Evolutionary conservation across 1,284 basidiomycete genomes (phyloP).

Genomic region (Dichomitus squalens): DNA sequence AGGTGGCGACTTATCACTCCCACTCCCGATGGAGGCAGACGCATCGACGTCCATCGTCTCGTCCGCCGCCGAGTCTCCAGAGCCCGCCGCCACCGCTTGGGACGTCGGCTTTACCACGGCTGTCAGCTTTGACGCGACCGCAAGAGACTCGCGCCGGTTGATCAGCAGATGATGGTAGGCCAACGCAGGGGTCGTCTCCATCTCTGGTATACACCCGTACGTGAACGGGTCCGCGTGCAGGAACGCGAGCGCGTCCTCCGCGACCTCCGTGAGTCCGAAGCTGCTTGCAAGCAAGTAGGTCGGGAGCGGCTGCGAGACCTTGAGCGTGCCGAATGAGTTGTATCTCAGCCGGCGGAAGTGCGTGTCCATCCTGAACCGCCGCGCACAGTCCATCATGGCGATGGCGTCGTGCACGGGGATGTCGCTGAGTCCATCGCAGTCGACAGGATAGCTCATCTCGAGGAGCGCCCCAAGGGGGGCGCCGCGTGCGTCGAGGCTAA

Average conservation of each 20-base stretch:
- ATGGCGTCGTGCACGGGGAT: neutral
- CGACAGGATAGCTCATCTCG: constrained; percentile 6
- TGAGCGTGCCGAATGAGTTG: neutral
- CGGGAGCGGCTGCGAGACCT: neutral
- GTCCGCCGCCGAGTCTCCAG: neutral
- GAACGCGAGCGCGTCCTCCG: constrained; percentile 1
- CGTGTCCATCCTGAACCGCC: neutral
- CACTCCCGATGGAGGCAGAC: no score
- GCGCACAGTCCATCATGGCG: neutral
- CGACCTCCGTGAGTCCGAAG: neutral
- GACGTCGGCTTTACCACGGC: neutral
- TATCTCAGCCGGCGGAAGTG: neutral
- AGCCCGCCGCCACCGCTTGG: no score
- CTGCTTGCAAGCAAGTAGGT: constrained; percentile 4
- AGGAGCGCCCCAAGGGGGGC: neutral
- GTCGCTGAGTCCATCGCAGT: neutral
- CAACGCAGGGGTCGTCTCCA: neutral
- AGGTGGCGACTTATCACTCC: neutral
- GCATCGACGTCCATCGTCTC: neutral
- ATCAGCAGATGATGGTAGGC: constrained; percentile 7
- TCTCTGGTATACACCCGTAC: constrained; percentile 8
- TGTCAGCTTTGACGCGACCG: neutral
- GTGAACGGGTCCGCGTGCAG: neutral
- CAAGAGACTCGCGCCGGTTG: neutral
- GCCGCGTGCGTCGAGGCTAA: neutral